Evolutionary conservation across 2,329 filamentous ascomycete genomes (phyloP), one percentile per base, ranked within the genome.

Genomic region (Xylariaceae sp.): DNA sequence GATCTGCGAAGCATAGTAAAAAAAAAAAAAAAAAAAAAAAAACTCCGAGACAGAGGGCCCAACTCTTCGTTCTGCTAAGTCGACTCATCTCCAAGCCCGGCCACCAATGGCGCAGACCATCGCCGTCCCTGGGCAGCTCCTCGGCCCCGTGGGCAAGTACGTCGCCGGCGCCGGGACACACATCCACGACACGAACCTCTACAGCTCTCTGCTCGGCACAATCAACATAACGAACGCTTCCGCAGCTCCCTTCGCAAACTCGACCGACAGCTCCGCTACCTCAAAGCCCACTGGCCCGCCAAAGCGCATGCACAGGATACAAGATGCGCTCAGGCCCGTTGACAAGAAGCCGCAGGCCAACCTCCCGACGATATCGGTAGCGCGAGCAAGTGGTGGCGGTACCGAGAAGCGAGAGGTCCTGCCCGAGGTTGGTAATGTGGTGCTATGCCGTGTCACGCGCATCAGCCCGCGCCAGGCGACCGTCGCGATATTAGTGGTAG

Each of bases 391-490:
- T 63, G 9, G 32, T 55, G 15, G 53, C 52, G 37, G 33, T 24
- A 34, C 24, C 37, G 43, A 47, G 31, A 79, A 78, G 62, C 78
- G 79, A 47, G 86, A 89, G 62, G 79, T 89, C 39, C 75, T 96
- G 7, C 93, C 93, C 1, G 81, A 87, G 52, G 87, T 96, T 31
- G 79, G 83, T 57, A 85, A 85, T 54, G 73, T 82, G 13, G 88
- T 97, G 30, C 78, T 98, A 30, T 89, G 87, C 49, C 81, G 86
- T 28, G 87, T 98, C 31, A 88, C 88, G 28, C 84, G 91, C 36
- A 84, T 96, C 42, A 85, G 87, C 63, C 85, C 87, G 35, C 81
- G 86, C 48, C 89, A 95, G 68, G 90, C 89, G 4, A 85, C 84
- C 19, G 83, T 94, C 40, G 84, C 85, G 17, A 96, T 97, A 53